These are phyloP conservation scores for Tolypocladium endophyticum DNA, from an alignment of 2,329 filamentous ascomycete genomes.

Conservation along the genomic window DNA sequence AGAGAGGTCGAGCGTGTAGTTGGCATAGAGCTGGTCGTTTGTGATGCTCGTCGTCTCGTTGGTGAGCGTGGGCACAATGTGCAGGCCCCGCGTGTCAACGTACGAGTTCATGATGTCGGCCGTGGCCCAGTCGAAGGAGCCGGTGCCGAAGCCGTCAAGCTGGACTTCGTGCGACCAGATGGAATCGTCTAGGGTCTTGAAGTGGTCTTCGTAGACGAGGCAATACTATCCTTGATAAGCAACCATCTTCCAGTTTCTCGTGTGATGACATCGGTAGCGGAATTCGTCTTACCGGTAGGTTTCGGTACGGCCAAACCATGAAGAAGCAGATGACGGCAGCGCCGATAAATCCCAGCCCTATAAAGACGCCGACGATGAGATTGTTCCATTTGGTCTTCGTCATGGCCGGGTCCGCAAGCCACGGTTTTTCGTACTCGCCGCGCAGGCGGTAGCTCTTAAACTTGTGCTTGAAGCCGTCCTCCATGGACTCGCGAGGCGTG, in stretches of 20 bases:
- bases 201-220: slow-evolving; percentile 38
- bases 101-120: slow-evolving; percentile 35
- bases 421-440: slow-evolving; percentile 26
- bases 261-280: not conserved
- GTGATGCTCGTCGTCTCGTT: slow-evolving; percentile 27
- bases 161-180: slow-evolving; percentile 39
- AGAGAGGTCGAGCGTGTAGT: slow-evolving; percentile 33
- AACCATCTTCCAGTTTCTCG: not conserved
- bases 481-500: slow-evolving; percentile 1
- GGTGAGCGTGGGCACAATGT: slow-evolving; percentile 44
- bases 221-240: slow-evolving; percentile 24
- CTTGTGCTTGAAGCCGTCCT: slow-evolving; percentile 4
- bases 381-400: slow-evolving; percentile 23
- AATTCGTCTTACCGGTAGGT: slow-evolving; percentile 6
- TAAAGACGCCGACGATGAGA: slow-evolving; percentile 19
- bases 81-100: slow-evolving; percentile 35
- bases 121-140: slow-evolving; percentile 45
- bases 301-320: slow-evolving; percentile 14
- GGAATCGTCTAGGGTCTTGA: slow-evolving; percentile 28
- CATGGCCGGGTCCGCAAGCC: slow-evolving; percentile 21
- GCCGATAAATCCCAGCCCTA: slow-evolving; percentile 21
- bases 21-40: slow-evolving; percentile 23
- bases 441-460: slow-evolving; percentile 24
- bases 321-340: slow-evolving; percentile 22
- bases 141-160: slow-evolving; percentile 34